Evolutionary conservation across 139 green algal species (phyloP), one percentile per base, ranked within the genome.

Genomic region (Micractinium conductrix): DNA sequence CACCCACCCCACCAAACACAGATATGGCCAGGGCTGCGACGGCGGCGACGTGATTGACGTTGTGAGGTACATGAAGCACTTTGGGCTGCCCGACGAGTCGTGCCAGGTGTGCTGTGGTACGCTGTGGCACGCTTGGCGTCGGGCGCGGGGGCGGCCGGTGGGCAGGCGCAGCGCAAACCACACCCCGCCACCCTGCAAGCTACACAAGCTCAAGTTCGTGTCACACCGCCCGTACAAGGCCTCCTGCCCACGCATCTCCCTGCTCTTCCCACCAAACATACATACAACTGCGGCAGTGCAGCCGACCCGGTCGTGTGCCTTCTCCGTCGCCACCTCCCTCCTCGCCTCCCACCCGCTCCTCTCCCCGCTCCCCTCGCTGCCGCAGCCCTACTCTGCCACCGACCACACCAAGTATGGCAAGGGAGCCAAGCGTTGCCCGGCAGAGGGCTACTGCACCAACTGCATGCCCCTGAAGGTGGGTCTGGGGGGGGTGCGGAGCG

Each of bases 41-140:
- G 91, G 91, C 37, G 90, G 88, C n/a, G 91, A 93, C 78, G 78
- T 88, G 40, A 90, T 93, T 62, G 91, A 94, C 62, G 90, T 91
- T 6, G 71, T 94, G 26, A 58, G 78, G 10, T 94, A 93, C 86
- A 94, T 94, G 91, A 67, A 60, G 16, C 43, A 92, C 62, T 91
- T 83, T n/a, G 91, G 91, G 22, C 86, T 94, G 35, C 91, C 91
- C 8, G 91, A 94, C 38, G 89, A 94, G 65, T 87, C 82, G 24
- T 93, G 91, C 65, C 44, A 68, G 78, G 78, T 75, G 60, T 1
- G 75, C 19, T 33, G 4, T 50, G 74, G 19, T 4, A 9, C 12
- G 42, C 58, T 55, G 71, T 35, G n/a, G 68, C 68, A 44, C n/a
- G 28, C n/a, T 33, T 74, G 68, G n/a, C 35, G 40, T 22, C 62